Conservation (phyloP, 768 basidiomycete genomes). For the Leucocoprinus birnbaumii region DNA sequence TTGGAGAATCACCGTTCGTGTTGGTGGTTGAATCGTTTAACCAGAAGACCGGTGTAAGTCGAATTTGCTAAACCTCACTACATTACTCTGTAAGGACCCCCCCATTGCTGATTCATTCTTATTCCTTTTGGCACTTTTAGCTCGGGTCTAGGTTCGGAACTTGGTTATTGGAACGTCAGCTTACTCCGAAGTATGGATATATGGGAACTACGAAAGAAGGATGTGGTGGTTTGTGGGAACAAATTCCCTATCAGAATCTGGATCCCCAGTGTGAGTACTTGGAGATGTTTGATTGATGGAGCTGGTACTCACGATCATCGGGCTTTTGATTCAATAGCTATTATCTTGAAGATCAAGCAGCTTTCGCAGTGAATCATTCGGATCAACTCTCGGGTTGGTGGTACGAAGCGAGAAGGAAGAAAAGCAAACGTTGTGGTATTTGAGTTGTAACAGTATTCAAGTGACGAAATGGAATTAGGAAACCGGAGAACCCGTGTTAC, state of each 20-base stretch:
- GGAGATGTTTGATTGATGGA: constrained; percentile 8
- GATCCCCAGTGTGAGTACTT: constrained; percentile 65
- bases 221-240: constrained; percentile 73
- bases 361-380: constrained; percentile 31
- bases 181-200: constrained; percentile 80
- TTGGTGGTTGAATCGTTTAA: constrained; percentile 84
- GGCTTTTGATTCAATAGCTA: constrained; percentile 36
- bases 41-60: constrained; percentile 78
- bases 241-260: constrained; percentile 80
- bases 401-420: background rate
- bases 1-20: constrained; percentile 74
- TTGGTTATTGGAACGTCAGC: constrained; percentile 79
- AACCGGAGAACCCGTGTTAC: too few relatives aligned
- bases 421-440: too few relatives aligned
- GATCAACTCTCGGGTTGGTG: background rate
- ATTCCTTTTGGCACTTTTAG: constrained; percentile 21
- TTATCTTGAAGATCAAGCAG: constrained; percentile 46
- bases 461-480: too few relatives aligned
- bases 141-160: constrained; percentile 85
- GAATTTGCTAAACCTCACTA: background rate
- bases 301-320: constrained; percentile 15
- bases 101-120: background rate
- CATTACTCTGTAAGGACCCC: too few relatives aligned
- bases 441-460: too few relatives aligned
- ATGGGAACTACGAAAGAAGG: constrained; percentile 77